A percentile compares a stretch with the other conserved stretches of the same genome.
These are phyloP conservation scores for Yarrowia porcina DNA, from an alignment of 805 yeast species.

Conservation along the genomic window DNA sequence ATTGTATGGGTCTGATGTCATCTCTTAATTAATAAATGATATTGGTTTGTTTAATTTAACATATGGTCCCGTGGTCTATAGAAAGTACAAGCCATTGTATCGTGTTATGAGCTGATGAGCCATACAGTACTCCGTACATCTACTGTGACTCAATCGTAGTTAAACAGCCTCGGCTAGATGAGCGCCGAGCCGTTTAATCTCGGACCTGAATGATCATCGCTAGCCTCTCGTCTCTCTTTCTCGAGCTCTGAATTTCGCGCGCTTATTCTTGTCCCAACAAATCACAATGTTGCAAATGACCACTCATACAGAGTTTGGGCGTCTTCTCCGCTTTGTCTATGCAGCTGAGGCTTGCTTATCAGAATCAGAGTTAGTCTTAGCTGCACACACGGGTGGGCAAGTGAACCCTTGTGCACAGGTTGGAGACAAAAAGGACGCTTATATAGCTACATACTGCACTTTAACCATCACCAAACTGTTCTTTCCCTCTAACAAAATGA, in stretches of 20 bases:
- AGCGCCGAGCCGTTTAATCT: neutral
- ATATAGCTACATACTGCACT: too few species aligned
- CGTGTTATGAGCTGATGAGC: neutral
- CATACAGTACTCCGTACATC: neutral
- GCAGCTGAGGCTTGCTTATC: neutral
- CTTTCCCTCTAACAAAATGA: neutral
- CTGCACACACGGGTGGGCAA: conserved; percentile 7
- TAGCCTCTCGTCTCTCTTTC: neutral
- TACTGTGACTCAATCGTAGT: too few species aligned
- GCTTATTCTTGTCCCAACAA: conserved; percentile 1
- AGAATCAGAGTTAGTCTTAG: neutral
- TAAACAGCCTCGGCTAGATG: too few species aligned
- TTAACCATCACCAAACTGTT: too few species aligned
- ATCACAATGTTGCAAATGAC: neutral
- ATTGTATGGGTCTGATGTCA: neutral
- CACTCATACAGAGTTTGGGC: neutral
- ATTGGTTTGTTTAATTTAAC: conserved; percentile 6
- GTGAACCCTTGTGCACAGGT: neutral
- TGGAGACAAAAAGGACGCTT: neutral
- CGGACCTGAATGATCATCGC: neutral
- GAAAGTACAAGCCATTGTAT: neutral
- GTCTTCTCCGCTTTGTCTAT: neutral
- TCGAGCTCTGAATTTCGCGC: neutral
- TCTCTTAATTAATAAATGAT: neutral
- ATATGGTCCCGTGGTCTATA: neutral